Evolutionary conservation across 805 yeast genomes (phyloP), one percentile per base, ranked within the genome.

Genomic region (Nematodospora valgi): DNA sequence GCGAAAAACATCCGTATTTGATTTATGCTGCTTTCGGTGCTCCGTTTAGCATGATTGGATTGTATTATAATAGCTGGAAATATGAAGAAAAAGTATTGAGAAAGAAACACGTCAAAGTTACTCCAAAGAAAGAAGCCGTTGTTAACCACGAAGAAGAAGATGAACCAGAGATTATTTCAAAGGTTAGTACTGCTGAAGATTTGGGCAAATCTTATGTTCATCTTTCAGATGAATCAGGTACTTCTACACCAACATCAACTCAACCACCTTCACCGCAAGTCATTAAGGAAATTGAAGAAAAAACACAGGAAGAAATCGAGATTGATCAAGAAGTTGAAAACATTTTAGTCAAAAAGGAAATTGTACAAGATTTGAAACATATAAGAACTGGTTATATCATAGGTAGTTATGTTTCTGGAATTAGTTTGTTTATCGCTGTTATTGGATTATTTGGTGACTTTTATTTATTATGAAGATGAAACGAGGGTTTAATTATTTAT

Each of bases 1-100:
- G 62, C 23, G 78, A 71, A 37, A 75, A 75, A 55, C 94, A 84
- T 57, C 93, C 93, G 14, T 84, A 83, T 53, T 68, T 84, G 50
- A 50, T 84, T 10, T 84, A 84, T 53, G 67, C 82, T 31, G 69
- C 81, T n/a, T 32, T 74, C 6, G 74, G 77, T n/a, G 69, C 70
- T 21, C 76, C 78, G 7, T 28, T 64, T 23, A 64, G 77, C 7
- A 40, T 60, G n/a, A 51, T 49, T 3, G 49, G 46, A 27, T 34
- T 52, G 22, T 40, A 37, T 32, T 46, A 43, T 26, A 44, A 41
- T 16, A 43, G 49, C 9, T 49, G 35, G 31, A 28, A 31, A 6
- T 31, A 33, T 35, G 60, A 54, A 22, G 33, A 37, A 30, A 45
- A 44, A 17, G 32, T 55, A 22, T 40, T 56, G 30, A 15, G n/a